Evolutionary conservation across 1,139 yeast genomes (phyloP).

Genomic region (Taphrina populina): DNA sequence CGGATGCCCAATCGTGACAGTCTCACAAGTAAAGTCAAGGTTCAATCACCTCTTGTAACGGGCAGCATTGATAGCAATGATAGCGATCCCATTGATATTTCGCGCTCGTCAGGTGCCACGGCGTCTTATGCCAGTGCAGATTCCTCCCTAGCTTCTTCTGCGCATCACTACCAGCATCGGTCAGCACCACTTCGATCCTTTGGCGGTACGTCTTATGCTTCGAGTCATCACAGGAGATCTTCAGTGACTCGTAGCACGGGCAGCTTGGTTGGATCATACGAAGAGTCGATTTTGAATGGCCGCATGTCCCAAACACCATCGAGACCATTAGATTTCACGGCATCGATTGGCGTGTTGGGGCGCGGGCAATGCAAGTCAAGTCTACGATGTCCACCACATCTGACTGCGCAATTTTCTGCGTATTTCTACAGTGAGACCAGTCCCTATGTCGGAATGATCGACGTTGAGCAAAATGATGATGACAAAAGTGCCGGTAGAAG

Average conservation of each 20-base stretch:
- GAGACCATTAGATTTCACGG: conserved; percentile 43
- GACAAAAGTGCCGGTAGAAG: conserved; percentile 38
- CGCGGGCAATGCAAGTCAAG: conserved; percentile 38
- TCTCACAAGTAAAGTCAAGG: conserved; percentile 10
- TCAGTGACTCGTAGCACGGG: conserved; percentile 21
- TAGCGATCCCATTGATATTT: conserved; percentile 30
- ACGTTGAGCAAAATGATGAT: conserved; percentile 41
- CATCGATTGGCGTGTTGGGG: conserved; percentile 44
- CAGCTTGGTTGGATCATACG: conserved; percentile 45
- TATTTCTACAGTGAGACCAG: conserved; percentile 47
- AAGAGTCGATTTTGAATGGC: conserved; percentile 45
- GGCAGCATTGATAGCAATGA: conserved; percentile 27
- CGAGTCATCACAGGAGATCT: conserved; percentile 16
- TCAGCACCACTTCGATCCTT: neutral
- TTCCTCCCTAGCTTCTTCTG: neutral
- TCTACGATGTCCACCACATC: conserved; percentile 43
- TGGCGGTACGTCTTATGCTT: conserved; percentile 4
- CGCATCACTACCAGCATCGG: conserved; percentile 1
- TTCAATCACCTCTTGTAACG: conserved; percentile 22
- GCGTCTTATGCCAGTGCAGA: conserved; percentile 3
- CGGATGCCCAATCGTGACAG: conserved; percentile 20
- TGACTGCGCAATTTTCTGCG: conserved; percentile 45
- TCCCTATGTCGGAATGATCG: conserved; percentile 50
- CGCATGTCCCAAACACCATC: conserved; percentile 46
- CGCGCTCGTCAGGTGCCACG: conserved; percentile 22